Base-by-base conservation (phyloP, 257 asterid species). In the Nicotiana undulata region DNA sequence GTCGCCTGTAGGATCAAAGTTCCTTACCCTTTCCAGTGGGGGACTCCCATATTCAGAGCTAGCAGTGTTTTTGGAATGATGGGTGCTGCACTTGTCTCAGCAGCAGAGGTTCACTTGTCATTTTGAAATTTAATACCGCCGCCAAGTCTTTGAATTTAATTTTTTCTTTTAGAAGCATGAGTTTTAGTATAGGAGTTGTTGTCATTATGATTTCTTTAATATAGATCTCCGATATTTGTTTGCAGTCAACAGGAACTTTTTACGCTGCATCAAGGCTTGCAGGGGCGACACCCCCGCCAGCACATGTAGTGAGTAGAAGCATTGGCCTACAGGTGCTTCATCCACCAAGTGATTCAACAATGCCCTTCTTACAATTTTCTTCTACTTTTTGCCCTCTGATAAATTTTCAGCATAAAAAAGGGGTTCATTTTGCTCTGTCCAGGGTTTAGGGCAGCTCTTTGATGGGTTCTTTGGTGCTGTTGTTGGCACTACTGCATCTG, bases 1-100 rank as follows among this genome's bases (percentile, higher is more conserved):
- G 34, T 18, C n/a, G 61, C 31, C 3, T 51, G 13, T 51, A 83
- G 83, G 83, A 40, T 83, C 78, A 80, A 52, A 85, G 59, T 89
- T 60, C 93, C 97, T 3, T 93, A 93, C 85, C 97, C 97, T 81
- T 90, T 93, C 65, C 95, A 90, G 79, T 91, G 97, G 97, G 97
- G 97, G 56, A 85, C 91, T 66, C 97, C 97, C 31, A 91, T 93
- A 87, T 93, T 93, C 83, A 87, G 95, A 86, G 99, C 99, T 61
- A 88, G 98, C 86, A 97, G 91, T 85, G 92, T 96, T 40, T 96
- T 96, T 46, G 99, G 99, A 60, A 96, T 96, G 98, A 86, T 94
- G 90, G 99, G 99, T 51, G 99, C 99, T 76, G 94, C 98, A 20
- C 90, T 96, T 76, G 98, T 96, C 85, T 90, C 99, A 18, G 87